Conservation (phyloP, 352 stramenopile genomes). For the Discostella stelligera region DNA sequence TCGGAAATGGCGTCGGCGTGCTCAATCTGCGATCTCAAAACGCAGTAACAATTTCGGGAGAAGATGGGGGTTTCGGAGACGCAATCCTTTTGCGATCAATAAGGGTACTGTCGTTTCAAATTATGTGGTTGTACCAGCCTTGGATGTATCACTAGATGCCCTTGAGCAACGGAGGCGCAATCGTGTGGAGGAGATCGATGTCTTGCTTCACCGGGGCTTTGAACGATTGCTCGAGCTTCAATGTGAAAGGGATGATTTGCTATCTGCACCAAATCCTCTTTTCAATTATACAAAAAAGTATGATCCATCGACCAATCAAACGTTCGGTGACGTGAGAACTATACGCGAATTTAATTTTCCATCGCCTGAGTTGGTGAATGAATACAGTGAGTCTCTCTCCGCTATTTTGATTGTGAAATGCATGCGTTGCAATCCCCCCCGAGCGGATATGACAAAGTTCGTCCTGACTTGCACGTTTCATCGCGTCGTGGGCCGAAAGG, state of each 20-base stretch:
- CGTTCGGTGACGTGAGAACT: conserved; percentile 45
- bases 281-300: conserved; percentile 73
- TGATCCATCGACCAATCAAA: conserved; percentile 36
- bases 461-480: not conserved
- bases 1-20: conserved; percentile 13
- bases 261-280: conserved; percentile 71
- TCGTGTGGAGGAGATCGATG: conserved; percentile 74
- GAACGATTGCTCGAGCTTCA: conserved; percentile 61
- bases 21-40: conserved; percentile 16
- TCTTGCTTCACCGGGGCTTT: conserved; percentile 56
- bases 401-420: not conserved
- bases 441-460: conserved; percentile 4
- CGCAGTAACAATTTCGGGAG: conserved; percentile 17
- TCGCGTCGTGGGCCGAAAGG: conserved; percentile 7
- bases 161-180: conserved; percentile 32
- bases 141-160: conserved; percentile 43
- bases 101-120: conserved; percentile 12
- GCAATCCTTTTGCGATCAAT: not conserved
- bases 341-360: conserved; percentile 74
- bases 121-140: conserved; percentile 37
- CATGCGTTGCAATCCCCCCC: conserved; percentile 13
- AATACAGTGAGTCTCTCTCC: conserved; percentile 52
- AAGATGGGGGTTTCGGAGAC: conserved; percentile 43
- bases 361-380: conserved; percentile 65
- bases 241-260: conserved; percentile 78